phyloP scores from a whole-genome alignment of 148 eudicot genomes.

The Chenopodium formosanum region DNA sequence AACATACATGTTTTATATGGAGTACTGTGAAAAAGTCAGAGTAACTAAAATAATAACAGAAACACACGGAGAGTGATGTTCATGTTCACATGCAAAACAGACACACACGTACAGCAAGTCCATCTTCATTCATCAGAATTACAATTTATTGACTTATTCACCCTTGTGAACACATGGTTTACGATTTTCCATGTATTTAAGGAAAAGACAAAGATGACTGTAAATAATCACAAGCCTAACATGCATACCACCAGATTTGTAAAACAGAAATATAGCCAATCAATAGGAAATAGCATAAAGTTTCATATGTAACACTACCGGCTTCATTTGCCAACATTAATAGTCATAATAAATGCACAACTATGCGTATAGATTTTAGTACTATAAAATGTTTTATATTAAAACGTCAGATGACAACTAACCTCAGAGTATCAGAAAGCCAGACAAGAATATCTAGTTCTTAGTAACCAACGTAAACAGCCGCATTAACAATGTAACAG shows the following conservation, averaged over 20 bases:
- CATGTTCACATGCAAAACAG: background rate
- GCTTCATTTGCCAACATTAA: background rate
- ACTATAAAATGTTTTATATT: background rate
- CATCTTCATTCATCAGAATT: background rate
- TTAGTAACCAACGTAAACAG: slow-evolving; percentile 89
- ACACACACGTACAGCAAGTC: slow-evolving; percentile 7
- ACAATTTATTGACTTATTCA: background rate
- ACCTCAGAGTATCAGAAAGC: slow-evolving; percentile 4
- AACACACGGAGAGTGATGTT: background rate
- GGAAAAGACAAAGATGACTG: background rate
- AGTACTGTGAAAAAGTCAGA: background rate
- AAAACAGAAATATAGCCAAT: background rate
- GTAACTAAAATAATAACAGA: background rate
- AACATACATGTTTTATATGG: background rate
- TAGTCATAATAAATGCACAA: background rate
- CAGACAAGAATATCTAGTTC: background rate
- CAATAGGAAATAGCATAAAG: background rate
- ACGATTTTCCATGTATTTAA: background rate
- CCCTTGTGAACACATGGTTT: background rate
- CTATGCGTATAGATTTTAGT: background rate
- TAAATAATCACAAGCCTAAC: background rate
- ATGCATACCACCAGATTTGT: background rate
- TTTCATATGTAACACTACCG: too few relatives aligned
- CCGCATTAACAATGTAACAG: slow-evolving; percentile 95
- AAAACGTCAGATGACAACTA: background rate